Evolutionary conservation across 768 basidiomycete genomes (phyloP).

Genomic region (Pilatotrama ljubarskyi): DNA sequence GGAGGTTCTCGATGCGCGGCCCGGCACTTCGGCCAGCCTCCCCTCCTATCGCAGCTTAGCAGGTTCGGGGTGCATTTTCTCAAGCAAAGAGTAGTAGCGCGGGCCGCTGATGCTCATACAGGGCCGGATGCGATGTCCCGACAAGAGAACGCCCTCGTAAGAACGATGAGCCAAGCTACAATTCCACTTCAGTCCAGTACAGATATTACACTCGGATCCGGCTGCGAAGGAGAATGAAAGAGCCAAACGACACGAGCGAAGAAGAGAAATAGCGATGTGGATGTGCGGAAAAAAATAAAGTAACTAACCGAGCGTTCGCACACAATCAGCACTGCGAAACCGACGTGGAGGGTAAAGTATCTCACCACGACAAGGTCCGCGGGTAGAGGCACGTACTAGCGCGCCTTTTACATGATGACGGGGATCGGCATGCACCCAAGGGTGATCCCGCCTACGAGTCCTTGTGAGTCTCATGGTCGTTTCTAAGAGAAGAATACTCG

Average conservation of each 20-base stretch:
- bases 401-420: background rate
- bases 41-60: no score
- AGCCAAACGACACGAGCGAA: slow-evolving; percentile 17
- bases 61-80: no score
- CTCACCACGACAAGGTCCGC: background rate
- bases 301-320: background rate
- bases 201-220: slow-evolving; percentile 10
- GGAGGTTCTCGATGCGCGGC: no score
- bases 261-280: slow-evolving; percentile 15
- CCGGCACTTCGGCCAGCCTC: no score
- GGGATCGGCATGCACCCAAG: slow-evolving; percentile 15
- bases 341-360: background rate
- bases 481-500: no score
- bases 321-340: background rate
- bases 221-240: slow-evolving; percentile 10
- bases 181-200: background rate
- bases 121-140: no score
- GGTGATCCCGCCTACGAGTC: slow-evolving; percentile 3
- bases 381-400: no score
- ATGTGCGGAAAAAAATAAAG: background rate
- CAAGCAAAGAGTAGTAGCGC: no score
- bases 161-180: background rate
- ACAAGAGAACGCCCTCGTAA: no score
- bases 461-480: background rate
- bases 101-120: no score